Base-by-base conservation (phyloP, 495 filamentous ascomycete genomes). In the Lichenothelia convexa region DNA sequence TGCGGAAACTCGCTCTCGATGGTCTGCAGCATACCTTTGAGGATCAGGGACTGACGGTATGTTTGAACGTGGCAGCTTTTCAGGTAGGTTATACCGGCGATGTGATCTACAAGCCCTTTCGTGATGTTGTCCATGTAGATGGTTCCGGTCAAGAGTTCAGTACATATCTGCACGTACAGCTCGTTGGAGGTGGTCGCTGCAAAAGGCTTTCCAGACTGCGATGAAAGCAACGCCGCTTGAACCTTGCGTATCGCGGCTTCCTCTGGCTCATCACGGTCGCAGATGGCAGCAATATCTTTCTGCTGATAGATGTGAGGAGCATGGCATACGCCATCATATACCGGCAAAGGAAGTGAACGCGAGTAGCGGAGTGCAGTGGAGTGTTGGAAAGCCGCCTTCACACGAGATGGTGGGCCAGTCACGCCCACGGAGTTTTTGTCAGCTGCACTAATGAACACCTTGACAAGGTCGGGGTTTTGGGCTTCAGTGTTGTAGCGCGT, bases 341-440 rank as follows among this genome's bases (percentile, higher is more conserved):
- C 47, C 12, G 56, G 56, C 20, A 59, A 30, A 8, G 53, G 32
- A 8, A 56, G 11, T 33, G 30, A 41, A 29, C 54, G 59, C 16
- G 43, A 48, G 29, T 53, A 41, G 4, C 56, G 52, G 18, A 64
- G 45, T 3, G 49, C 27, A 2, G 52, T 38, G 0, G 60, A 56
- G 2, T 39, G 24, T 3, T 34, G 41, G 38, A 61, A 59, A 5
- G 50, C 29, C 11, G 34, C 41, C 35, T 53, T 52, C 2, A 63
- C 34, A 7, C 58, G 44, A 3, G 56, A 46, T 1, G 64, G 62
- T 30, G 64, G 62, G 0, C 61, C 62, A 39, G 48, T 64, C 9
- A 65, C 41, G 12, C 49, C 61, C 2, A 59, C 48, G 3, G 60
- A 58, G 4, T 41, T 54, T 3, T 39, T 36, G 18, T 47, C 49